phyloP scores from a whole-genome alignment of 768 basidiomycete species.

The Boletus sp. region DNA sequence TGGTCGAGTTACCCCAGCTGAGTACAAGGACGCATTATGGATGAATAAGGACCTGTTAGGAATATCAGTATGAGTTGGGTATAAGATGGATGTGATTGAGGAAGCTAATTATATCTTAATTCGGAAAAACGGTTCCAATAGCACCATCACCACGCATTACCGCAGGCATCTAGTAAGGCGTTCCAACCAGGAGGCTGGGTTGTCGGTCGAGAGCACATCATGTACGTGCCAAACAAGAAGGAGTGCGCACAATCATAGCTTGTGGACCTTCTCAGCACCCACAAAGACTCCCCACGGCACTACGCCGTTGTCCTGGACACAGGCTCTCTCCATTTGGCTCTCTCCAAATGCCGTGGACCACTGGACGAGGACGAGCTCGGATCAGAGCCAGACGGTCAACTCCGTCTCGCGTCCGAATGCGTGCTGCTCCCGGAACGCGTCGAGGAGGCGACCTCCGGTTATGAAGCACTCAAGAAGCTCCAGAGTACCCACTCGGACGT shows the following conservation, averaged over 20 bases:
- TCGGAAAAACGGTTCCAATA: neutral
- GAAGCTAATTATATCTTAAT: neutral
- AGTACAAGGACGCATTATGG: neutral
- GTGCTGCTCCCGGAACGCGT: conserved; percentile 49
- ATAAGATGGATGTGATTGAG: neutral
- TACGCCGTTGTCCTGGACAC: conserved; percentile 63
- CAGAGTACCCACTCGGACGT: conserved; percentile 55
- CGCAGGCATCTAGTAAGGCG: neutral
- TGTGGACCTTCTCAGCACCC: conserved; percentile 62
- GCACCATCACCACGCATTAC: neutral
- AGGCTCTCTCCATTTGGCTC: conserved; percentile 57
- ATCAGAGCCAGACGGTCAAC: conserved; percentile 33
- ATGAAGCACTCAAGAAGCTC: conserved; percentile 50
- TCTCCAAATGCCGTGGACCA: conserved; percentile 43
- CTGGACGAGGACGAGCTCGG: conserved; percentile 63
- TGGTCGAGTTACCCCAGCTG: neutral
- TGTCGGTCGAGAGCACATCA: neutral
- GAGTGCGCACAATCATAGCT: conserved; percentile 36
- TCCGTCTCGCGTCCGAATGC: conserved; percentile 53
- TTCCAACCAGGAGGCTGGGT: neutral
- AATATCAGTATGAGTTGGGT: neutral
- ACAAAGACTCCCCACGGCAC: conserved; percentile 56
- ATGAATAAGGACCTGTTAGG: neutral
- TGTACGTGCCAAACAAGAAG: neutral
- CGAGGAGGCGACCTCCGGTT: conserved; percentile 55